These are phyloP conservation scores for Emmonsia crescens DNA, from an alignment of 2,329 filamentous ascomycete genomes.

Conservation along the genomic window DNA sequence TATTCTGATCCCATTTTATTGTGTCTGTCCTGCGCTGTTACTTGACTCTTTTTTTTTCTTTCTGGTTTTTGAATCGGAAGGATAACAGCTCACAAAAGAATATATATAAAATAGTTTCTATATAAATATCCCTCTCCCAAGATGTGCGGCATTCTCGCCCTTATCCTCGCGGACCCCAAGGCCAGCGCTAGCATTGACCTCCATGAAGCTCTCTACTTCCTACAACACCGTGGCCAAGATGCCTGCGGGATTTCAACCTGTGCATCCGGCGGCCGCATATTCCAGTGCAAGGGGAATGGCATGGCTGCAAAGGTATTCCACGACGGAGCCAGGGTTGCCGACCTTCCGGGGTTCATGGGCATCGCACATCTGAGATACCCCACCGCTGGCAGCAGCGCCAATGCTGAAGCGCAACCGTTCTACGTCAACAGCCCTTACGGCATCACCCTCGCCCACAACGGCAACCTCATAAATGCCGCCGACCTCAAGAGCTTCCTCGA, in stretches of 20 bases:
- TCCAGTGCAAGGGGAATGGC: conserved; percentile 82
- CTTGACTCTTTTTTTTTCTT: conserved; percentile 1
- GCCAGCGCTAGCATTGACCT: conserved; percentile 51
- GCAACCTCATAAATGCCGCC: conserved; percentile 72
- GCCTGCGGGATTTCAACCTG: conserved; percentile 73
- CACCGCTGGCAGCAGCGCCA: conserved; percentile 72
- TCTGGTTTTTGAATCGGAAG: conserved; percentile 5
- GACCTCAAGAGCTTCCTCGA: conserved; percentile 63
- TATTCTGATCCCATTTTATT: conserved; percentile 3
- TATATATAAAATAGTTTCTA: conserved; percentile 15
- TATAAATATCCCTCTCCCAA: conserved; percentile 21
- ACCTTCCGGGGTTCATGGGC: conserved; percentile 77
- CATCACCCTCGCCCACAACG: conserved; percentile 72
- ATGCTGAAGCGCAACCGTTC: conserved; percentile 83
- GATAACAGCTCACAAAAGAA: neutral
- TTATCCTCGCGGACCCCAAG: conserved; percentile 49
- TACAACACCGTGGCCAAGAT: conserved; percentile 74
- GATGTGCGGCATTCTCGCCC: conserved; percentile 54
- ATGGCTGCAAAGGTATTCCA: conserved; percentile 78
- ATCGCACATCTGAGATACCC: conserved; percentile 81
- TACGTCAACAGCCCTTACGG: conserved; percentile 84
- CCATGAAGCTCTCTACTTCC: conserved; percentile 60
- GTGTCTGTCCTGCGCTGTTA: neutral
- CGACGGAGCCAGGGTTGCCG: conserved; percentile 60
- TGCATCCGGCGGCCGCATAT: conserved; percentile 66